Conservation (phyloP, 805 yeast species). For the Saccharomyces mikatae region DNA sequence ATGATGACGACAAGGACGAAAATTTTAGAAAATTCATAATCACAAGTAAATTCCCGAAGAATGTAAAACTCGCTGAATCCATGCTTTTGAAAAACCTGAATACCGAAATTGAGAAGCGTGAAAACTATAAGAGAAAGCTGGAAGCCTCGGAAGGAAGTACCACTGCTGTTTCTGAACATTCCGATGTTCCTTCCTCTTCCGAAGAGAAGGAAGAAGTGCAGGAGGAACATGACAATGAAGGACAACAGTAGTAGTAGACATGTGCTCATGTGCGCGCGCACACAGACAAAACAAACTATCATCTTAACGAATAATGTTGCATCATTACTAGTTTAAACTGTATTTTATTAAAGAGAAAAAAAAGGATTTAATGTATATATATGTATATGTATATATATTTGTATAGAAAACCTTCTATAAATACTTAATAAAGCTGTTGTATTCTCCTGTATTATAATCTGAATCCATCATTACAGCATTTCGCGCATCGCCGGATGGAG, state of each 20-base stretch:
- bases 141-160: neutral
- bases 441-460: neutral
- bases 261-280: neutral
- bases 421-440: neutral
- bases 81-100: constrained; percentile 51
- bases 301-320: neutral
- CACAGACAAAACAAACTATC: neutral
- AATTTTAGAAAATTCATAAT: constrained; percentile 54
- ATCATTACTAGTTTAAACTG: neutral
- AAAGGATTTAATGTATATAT: neutral
- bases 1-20: constrained; percentile 43
- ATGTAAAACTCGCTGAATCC: constrained; percentile 51
- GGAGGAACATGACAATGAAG: neutral
- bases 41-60: constrained; percentile 40
- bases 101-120: constrained; percentile 48
- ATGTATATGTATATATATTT: neutral
- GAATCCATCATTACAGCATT: neutral
- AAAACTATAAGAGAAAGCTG: constrained; percentile 6
- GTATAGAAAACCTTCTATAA: neutral
- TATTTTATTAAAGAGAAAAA: neutral
- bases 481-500: neutral
- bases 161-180: neutral
- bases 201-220: neutral
- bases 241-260: neutral
- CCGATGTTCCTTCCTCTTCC: neutral